A percentile compares a stretch with the other conserved stretches of the same genome.
phyloP scores from a whole-genome alignment of 768 basidiomycete species.

The Leccinellum rugosiceps region DNA sequence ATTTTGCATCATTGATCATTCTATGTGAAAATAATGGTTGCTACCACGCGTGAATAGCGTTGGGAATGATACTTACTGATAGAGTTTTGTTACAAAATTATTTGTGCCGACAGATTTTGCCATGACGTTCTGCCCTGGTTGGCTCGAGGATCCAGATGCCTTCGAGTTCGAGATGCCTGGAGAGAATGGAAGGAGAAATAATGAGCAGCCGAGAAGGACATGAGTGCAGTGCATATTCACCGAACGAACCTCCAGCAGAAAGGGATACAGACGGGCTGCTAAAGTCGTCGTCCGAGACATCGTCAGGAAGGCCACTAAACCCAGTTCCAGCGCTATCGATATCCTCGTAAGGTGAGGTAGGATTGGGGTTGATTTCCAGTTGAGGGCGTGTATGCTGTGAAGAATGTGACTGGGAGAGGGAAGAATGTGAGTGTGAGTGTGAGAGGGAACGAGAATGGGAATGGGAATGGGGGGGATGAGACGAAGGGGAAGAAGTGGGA shows the following conservation, averaged over 20 bases:
- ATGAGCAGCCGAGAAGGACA: background rate
- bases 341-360: slow-evolving; percentile 51
- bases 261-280: slow-evolving; percentile 17
- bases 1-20: slow-evolving; percentile 85
- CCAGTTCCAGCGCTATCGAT: slow-evolving; percentile 44
- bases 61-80: slow-evolving; percentile 55
- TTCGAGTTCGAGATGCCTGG: slow-evolving; percentile 14
- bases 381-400: slow-evolving; percentile 17
- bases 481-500: slow-evolving; percentile 22
- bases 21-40: slow-evolving; percentile 34
- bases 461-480: slow-evolving; percentile 20
- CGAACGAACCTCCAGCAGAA: slow-evolving; percentile 4
- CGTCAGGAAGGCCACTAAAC: slow-evolving; percentile 20
- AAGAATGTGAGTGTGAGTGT: slow-evolving; percentile 22
- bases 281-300: slow-evolving; percentile 26
- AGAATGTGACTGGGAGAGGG: slow-evolving; percentile 19
- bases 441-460: slow-evolving; percentile 20
- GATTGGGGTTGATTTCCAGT: slow-evolving; percentile 29
- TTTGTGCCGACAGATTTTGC: slow-evolving; percentile 68
- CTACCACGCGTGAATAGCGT: background rate
- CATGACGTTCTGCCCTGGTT: slow-evolving; percentile 49
- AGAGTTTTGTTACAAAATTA: slow-evolving; percentile 87
- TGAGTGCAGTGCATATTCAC: background rate
- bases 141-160: slow-evolving; percentile 13
- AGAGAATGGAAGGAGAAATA: background rate